Evolutionary conservation across 257 asterid genomes (phyloP).

Genomic region (Solanum ahanhuiri): DNA sequence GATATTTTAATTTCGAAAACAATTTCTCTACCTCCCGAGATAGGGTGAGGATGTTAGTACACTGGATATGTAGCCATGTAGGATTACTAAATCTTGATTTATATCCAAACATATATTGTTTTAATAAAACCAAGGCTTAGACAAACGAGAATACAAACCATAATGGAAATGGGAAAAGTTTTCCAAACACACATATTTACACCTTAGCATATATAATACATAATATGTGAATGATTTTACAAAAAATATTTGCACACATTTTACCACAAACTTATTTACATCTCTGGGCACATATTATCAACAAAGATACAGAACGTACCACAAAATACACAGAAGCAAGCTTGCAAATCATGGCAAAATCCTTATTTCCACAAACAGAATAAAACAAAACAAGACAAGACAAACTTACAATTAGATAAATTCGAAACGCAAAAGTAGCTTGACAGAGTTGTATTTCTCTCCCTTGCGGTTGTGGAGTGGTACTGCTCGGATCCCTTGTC

Average conservation of each 20-base stretch:
- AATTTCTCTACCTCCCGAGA: not conserved
- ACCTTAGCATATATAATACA: not conserved
- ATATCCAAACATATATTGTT: not conserved
- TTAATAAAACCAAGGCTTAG: not conserved
- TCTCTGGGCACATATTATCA: not conserved
- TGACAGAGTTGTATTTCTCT: slow-evolving; percentile 42
- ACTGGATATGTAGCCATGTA: not conserved
- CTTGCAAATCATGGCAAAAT: not conserved
- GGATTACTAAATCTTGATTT: not conserved
- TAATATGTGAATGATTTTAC: not conserved
- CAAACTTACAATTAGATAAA: slow-evolving; percentile 22
- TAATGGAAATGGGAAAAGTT: not conserved
- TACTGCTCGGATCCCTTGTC: slow-evolving; percentile 70
- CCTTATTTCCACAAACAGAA: not conserved
- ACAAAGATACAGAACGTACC: not conserved
- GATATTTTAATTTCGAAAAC: not conserved
- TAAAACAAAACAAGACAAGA: not conserved
- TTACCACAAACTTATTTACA: not conserved
- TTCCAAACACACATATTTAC: not conserved
- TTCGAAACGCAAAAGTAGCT: slow-evolving; percentile 79
- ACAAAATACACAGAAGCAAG: not conserved
- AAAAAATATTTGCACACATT: not conserved
- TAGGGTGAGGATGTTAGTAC: not conserved
- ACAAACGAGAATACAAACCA: not conserved
- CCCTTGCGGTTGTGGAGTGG: slow-evolving; percentile 55